Evolutionary conservation across 768 basidiomycete species (phyloP), one percentile per base, ranked within the genome.

Genomic region (Dentipellis sp.): DNA sequence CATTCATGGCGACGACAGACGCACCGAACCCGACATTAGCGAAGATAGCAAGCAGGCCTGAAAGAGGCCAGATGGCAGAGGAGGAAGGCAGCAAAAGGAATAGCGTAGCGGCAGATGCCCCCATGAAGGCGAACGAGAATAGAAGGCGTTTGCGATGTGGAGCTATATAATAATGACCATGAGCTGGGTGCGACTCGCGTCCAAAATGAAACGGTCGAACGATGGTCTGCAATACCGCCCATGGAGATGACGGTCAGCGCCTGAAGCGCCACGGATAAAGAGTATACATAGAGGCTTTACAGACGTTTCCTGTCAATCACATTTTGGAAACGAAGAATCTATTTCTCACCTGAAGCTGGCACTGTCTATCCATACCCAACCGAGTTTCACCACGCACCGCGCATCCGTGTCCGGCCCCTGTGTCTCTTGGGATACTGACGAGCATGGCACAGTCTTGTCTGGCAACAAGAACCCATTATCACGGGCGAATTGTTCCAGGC

Each of bases 171-270:
- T 39, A 36, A 8, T 34, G 19, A 10, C 14, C 9, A 8, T 42
- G 38, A 56, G 59, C 52, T n/a, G 51, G 34, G 36, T 12, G 5
- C 17, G 10, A 2, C 17, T 2, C 4, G 16, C n/a, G 14, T 17
- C 47, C 0, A 17, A 1, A 11, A 22, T 23, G 14, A 36, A 52
- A 21, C 36, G 42, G 45, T 75, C 88, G 57, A 62, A 94, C 93
- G 84, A 59, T 89, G 82, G 70, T 98, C 92, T 1, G 94, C 95
- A 55, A 95, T 84, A 14, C 83, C 83, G 7, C 92, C 91, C 78
- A 97, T 89, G 5, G 94, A 94, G 55, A 99, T 93, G 39, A 99
- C 93, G 0, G 87, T 91, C n/a, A 97, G 64, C 0, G 94, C 94
- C 67, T 97, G 94, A 0, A 95, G 69, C 0, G 87, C 86, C 1